Base-by-base conservation (phyloP, 192 early-diverging fungal genomes). In the Dispira parvispora region DNA sequence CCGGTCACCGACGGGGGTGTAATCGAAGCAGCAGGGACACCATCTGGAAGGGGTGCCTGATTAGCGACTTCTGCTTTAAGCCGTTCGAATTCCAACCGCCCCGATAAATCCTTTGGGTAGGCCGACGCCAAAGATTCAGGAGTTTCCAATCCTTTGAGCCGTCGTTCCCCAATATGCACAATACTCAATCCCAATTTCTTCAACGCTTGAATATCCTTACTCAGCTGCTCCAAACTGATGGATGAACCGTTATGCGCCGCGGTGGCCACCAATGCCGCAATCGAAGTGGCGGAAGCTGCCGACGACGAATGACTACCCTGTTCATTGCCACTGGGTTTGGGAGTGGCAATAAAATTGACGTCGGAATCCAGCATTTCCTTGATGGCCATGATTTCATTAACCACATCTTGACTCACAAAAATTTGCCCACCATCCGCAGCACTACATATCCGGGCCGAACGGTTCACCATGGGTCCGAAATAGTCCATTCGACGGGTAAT, bases 401-500 rank as follows among this genome's bases (percentile, higher is more conserved):
- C 76, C 18, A 89, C 86, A 64, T 94, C 92, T 44, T 87, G 86
- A 57, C 85, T 88, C 8, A 91, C 78, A 63, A 87, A 88, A 21
- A 91, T 88, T 63, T 95, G 88, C 3, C 92, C 92, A 21, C 92
- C 92, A 64, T 95, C 90, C 0, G 90, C 90, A 8, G 84, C 83
- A 20, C 80, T 81, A 60, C 86, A 84, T 47, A 92, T 86, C 52
- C 92, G 81, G 38, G 87, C 79, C 3, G 90, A 83, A 12, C 88
- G 82, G 67, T 95, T 95, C 45, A 92, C 90, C 78, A 95, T 87
- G 0, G 90, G 92, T 0, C 92, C 92, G 79, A 90, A 95, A 70
- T 95, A 95, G 71, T 95, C 92, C 92, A 95, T 95, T 49, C 92
- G 84, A 42, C 82, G 77, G 23, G 92, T 95, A 52, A 92, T 79